Conservation (phyloP, 306 rosid genomes). For the Prunus padus region DNA sequence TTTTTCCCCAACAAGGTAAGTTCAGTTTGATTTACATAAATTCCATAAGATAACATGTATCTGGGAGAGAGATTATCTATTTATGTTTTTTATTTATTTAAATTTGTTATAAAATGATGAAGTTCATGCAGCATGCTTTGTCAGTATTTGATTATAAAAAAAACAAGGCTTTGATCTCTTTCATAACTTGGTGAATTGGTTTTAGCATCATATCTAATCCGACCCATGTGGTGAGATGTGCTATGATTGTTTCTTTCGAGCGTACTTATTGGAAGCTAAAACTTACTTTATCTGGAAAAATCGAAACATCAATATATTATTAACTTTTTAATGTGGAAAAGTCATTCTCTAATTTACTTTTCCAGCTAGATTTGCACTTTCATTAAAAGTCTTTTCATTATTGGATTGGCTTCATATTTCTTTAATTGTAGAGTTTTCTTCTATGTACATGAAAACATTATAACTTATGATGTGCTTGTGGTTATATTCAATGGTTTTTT, state of each 20-base stretch:
- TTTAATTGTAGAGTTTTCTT: too few species aligned
- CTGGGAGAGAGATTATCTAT: neutral
- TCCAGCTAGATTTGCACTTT: slow-evolving; percentile 8
- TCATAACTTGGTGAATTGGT: slow-evolving; percentile 2
- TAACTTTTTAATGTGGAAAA: neutral
- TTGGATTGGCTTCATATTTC: neutral
- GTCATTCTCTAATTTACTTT: neutral
- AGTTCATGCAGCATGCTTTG: neutral
- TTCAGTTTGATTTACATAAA: neutral
- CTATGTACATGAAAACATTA: too few species aligned
- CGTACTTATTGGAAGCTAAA: neutral
- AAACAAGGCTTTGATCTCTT: neutral
- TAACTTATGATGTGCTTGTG: neutral
- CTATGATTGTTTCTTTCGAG: neutral
- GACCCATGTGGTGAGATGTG: neutral
- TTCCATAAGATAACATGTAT: neutral
- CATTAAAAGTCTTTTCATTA: neutral
- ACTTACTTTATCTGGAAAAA: neutral
- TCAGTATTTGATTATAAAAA: neutral
- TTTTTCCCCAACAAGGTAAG: slow-evolving; percentile 80
- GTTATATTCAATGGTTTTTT: neutral
- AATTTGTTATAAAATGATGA: neutral
- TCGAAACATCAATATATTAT: neutral
- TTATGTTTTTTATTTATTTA: neutral
- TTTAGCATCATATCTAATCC: neutral